These are phyloP conservation scores for Gynostemma pentaphyllum DNA, from an alignment of 306 rosid species.

Conservation along the genomic window DNA sequence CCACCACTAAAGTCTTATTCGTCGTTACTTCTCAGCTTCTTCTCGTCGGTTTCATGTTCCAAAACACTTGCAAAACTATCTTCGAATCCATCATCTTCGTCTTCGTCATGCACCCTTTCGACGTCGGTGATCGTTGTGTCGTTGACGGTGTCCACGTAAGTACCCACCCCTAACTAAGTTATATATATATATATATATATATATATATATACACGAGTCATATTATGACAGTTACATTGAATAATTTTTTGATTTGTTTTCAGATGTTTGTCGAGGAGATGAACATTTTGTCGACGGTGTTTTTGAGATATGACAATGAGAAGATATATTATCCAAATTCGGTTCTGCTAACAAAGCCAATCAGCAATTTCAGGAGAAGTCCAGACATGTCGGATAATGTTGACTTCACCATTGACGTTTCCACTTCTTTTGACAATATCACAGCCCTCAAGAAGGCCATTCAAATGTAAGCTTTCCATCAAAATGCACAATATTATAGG, in stretches of 20 bases:
- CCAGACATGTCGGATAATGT: conserved; percentile 39
- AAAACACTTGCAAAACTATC: conserved; percentile 42
- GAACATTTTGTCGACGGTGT: conserved; percentile 38
- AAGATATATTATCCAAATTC: conserved; percentile 41
- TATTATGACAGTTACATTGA: too few relatives aligned
- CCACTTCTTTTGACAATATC: conserved; percentile 26
- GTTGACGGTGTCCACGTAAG: conserved; percentile 28
- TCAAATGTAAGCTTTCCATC: conserved; percentile 30
- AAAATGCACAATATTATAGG: too few relatives aligned
- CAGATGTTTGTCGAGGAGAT: conserved; percentile 48
- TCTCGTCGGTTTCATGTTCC: conserved; percentile 43
- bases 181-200: too few relatives aligned
- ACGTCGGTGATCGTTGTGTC: conserved; percentile 39
- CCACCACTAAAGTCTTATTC: conserved; percentile 39
- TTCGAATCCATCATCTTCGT: conserved; percentile 43
- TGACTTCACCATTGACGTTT: conserved; percentile 30
- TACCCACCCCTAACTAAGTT: background rate
- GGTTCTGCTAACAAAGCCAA: conserved; percentile 40
- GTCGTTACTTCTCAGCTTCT: conserved; percentile 41
- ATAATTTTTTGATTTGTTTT: background rate
- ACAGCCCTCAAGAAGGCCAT: conserved; percentile 34
- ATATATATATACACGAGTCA: too few relatives aligned
- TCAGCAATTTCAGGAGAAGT: conserved; percentile 40
- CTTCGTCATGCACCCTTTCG: conserved; percentile 49
- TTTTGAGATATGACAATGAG: conserved; percentile 39